A percentile compares a stretch with the other conserved stretches of the same genome.
Conservation (phyloP, 2,329 filamentous ascomycete genomes). For the Sarocladiaceae sp. region DNA sequence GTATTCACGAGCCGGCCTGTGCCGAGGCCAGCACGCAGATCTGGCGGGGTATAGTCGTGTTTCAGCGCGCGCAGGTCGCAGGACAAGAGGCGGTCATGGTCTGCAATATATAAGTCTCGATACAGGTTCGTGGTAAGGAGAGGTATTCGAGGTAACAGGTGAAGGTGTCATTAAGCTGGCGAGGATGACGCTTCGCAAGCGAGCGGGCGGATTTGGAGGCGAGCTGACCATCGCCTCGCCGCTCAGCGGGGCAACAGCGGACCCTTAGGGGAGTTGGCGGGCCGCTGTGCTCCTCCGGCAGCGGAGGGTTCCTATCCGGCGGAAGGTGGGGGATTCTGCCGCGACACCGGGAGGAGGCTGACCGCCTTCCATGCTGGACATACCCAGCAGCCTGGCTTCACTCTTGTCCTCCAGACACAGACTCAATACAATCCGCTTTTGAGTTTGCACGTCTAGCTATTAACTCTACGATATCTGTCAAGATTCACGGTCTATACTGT, state of each 20-base stretch:
- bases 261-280: not conserved
- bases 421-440: too few relatives aligned
- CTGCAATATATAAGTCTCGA: not conserved
- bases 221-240: not conserved
- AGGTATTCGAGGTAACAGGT: too few relatives aligned
- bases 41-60: not conserved
- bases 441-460: too few relatives aligned
- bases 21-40: not conserved
- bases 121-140: too few relatives aligned
- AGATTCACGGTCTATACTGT: not conserved
- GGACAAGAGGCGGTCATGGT: not conserved
- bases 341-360: not conserved
- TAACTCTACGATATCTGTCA: not conserved
- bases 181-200: not conserved
- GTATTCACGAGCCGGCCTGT: not conserved
- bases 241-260: slow-evolving; percentile 4
- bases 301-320: slow-evolving; percentile 7
- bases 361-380: slow-evolving; percentile 7
- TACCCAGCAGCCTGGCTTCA: not conserved
- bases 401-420: not conserved
- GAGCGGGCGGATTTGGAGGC: not conserved
- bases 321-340: slow-evolving; percentile 7
- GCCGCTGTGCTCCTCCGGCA: slow-evolving; percentile 4
- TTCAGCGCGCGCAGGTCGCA: not conserved
- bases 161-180: not conserved